phyloP scores from a whole-genome alignment of 2,329 filamentous ascomycete species.

The Plenodomus biglobosus region DNA sequence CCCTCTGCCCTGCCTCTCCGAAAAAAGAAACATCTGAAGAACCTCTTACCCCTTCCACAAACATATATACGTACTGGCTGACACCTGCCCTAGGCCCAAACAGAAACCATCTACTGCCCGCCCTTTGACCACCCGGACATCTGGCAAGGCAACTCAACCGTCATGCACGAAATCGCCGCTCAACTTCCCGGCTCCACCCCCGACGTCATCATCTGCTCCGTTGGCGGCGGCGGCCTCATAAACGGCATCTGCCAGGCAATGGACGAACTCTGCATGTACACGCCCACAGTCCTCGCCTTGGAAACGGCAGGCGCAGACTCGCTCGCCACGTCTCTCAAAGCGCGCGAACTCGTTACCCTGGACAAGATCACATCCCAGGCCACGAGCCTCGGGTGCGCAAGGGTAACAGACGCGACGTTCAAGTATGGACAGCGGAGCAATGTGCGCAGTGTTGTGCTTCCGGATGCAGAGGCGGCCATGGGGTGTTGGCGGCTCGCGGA shows the following conservation, averaged over 20 bases:
- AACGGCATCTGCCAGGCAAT: slow-evolving; percentile 74
- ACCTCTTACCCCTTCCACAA: not conserved
- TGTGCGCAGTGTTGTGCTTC: slow-evolving; percentile 64
- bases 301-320: slow-evolving; percentile 77
- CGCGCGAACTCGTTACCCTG: slow-evolving; percentile 62
- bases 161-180: slow-evolving; percentile 56
- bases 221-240: slow-evolving; percentile 79
- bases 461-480: slow-evolving; percentile 76
- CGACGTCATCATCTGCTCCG: slow-evolving; percentile 73
- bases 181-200: slow-evolving; percentile 53
- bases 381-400: slow-evolving; percentile 70
- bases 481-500: slow-evolving; percentile 77
- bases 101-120: slow-evolving; percentile 60
- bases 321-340: slow-evolving; percentile 63
- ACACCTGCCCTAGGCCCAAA: slow-evolving; percentile 34
- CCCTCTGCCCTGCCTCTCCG: too few species aligned
- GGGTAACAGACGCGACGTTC: slow-evolving; percentile 69
- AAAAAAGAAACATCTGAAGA: too few species aligned
- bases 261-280: slow-evolving; percentile 46
- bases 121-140: slow-evolving; percentile 70
- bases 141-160: slow-evolving; percentile 65
- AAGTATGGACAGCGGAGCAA: slow-evolving; percentile 60
- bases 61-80: not conserved
- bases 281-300: slow-evolving; percentile 63
- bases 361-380: slow-evolving; percentile 74